Percentiles rank a stretch among this genome's conserved stretches.
Conservation (phyloP, 2,329 filamentous ascomycete genomes). For the Corniculantispora saksenae region DNA sequence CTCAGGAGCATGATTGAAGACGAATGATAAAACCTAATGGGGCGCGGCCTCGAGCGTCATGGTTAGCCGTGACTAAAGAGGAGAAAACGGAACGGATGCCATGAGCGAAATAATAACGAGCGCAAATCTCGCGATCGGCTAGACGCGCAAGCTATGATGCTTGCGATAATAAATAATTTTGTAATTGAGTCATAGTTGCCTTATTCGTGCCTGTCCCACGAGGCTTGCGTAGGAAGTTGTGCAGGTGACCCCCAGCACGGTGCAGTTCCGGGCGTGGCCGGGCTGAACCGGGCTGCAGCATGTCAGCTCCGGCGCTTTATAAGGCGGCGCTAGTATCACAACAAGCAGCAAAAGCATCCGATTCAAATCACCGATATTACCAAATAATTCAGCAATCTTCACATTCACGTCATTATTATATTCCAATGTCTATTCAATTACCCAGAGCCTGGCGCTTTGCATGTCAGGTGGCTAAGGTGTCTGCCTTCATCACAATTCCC, state of each 20-base stretch:
- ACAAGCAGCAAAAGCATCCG: neutral
- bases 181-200: conserved; percentile 15
- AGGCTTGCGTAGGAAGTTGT: neutral
- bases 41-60: neutral
- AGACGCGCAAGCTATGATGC: neutral
- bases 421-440: neutral
- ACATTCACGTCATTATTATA: neutral
- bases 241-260: conserved; percentile 2
- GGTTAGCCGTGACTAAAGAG: neutral
- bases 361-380: neutral
- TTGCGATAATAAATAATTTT: conserved; percentile 2
- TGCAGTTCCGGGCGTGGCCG: neutral
- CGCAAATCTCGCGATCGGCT: neutral
- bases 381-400: neutral
- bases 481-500: neutral
- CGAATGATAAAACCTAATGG: neutral
- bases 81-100: neutral
- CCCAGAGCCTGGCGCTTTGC: conserved; percentile 1
- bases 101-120: neutral
- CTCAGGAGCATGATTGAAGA: conserved; percentile 21
- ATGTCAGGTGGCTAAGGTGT: neutral
- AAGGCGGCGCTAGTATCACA: neutral
- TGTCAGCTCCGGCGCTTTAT: neutral
- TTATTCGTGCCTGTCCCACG: neutral
- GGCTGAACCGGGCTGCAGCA: conserved; percentile 6